These are phyloP conservation scores for Lenzites betulinus DNA, from an alignment of 768 basidiomycete genomes.

Conservation along the genomic window DNA sequence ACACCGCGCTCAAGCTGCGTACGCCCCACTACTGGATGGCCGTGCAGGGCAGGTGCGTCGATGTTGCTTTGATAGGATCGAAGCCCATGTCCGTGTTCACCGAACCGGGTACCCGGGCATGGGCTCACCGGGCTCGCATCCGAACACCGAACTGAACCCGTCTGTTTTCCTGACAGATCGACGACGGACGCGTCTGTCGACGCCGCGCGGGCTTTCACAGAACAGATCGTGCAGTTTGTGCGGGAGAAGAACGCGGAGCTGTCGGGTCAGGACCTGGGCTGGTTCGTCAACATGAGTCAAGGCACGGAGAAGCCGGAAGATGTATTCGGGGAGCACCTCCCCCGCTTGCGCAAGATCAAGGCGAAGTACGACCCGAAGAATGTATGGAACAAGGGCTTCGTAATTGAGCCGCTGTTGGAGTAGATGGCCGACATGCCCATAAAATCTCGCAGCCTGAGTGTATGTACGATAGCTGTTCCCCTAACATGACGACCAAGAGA, in stretches of 20 bases:
- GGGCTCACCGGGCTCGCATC: no score
- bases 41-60: slow-evolving; percentile 22
- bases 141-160: not conserved
- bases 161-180: slow-evolving; percentile 1
- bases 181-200: slow-evolving; percentile 18
- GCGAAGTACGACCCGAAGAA: slow-evolving; percentile 36
- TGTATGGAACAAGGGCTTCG: slow-evolving; percentile 31
- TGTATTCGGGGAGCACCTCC: slow-evolving; percentile 33
- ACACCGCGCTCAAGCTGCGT: slow-evolving; percentile 18
- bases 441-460: not conserved
- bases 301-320: slow-evolving; percentile 30
- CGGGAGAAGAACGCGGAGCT: slow-evolving; percentile 24
- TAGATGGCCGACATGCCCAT: not conserved
- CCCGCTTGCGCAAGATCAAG: slow-evolving; percentile 30
- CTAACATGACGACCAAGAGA: no score
- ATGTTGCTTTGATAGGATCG: no score
- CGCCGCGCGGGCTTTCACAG: slow-evolving; percentile 10
- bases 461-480: not conserved
- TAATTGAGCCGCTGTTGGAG: slow-evolving; percentile 28
- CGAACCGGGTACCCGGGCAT: not conserved
- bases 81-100: no score
- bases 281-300: slow-evolving; percentile 26
- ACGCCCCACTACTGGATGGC: slow-evolving; percentile 26
- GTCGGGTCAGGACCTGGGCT: slow-evolving; percentile 19
- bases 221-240: slow-evolving; percentile 5